Base-by-base conservation (phyloP, 176 grass and related monocot genomes). In the Rhipidocladum racemiflorum region DNA sequence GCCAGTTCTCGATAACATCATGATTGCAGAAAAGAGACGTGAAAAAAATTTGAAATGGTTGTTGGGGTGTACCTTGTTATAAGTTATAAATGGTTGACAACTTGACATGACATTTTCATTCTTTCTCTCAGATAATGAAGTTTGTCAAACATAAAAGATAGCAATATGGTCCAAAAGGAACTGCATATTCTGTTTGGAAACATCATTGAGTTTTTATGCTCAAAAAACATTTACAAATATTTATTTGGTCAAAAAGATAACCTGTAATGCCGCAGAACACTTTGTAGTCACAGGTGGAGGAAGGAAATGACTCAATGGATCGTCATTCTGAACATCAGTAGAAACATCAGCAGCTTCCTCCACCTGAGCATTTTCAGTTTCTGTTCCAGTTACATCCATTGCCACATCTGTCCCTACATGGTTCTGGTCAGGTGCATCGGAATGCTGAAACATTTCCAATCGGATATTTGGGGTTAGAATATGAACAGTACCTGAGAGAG, bases 251-350 rank as follows among this genome's bases (percentile, higher is more conserved):
- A 50, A 56, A 39, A 79, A 60, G 53, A 65, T 81, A 81, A 93
- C 91, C 94, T 97, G 91, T 72, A 97, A 84, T 60, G 91, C 81
- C 45, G 71, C 81, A 86, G 89, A 77, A 85, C 92, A 95, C 79
- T 95, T 91, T 61, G 68, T 63, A 81, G 81, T 57, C 61, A 86
- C 53, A n/a, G 90, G 70, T 69, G 85, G 84, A 83, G 84, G 86
- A 77, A 98, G 88, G 43, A 98, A 98, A 68, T 20, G 42, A 63
- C 78, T 88, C 74, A 93, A 49, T 12, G 89, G 80, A 66, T 95
- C 88, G 61, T 85, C 92, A 63, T 85, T 87, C 80, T 71, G 85
- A 68, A 70, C 74, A 88, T 84, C 61, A 12, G 70, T 70, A 61
- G 79, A 90, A 90, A 66, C 51, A 81, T 60, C 80, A 88, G 86